A percentile compares a stretch with the other conserved stretches of the same genome.
phyloP scores from a whole-genome alignment of 225 moss, liverwort and hornwort genomes.

The Polytrichum commune region DNA sequence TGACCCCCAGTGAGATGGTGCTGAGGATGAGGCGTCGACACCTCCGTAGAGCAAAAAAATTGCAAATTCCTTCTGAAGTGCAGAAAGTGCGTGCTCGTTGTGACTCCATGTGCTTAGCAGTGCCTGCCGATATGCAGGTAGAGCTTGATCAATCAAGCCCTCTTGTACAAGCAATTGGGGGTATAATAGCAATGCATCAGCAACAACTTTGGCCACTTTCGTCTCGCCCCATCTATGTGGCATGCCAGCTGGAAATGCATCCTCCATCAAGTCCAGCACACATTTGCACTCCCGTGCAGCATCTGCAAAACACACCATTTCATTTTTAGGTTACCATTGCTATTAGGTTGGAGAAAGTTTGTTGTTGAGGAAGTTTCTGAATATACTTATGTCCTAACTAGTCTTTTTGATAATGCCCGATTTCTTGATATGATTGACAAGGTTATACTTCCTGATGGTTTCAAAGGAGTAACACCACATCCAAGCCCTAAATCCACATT shows the following conservation, averaged over 20 bases:
- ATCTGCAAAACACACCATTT: slow-evolving; percentile 39
- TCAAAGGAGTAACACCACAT: too few species aligned
- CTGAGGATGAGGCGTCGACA: slow-evolving; percentile 51
- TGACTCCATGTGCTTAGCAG: slow-evolving; percentile 60
- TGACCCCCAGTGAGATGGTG: slow-evolving; percentile 47
- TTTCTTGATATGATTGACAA: too few species aligned
- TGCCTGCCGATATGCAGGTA: slow-evolving; percentile 79
- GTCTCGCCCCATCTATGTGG: slow-evolving; percentile 60
- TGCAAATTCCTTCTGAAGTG: slow-evolving; percentile 77
- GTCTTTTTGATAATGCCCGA: too few species aligned
- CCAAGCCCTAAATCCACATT: too few species aligned
- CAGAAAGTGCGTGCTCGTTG: slow-evolving; percentile 44
- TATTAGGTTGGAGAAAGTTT: too few species aligned
- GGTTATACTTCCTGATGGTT: too few species aligned
- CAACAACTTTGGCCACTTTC: slow-evolving; percentile 53
- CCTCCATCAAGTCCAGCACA: slow-evolving; percentile 71
- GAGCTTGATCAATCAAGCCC: slow-evolving; percentile 56
- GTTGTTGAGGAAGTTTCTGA: too few species aligned
- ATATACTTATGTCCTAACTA: too few species aligned
- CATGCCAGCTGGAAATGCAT: slow-evolving; percentile 69
- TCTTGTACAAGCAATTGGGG: slow-evolving; percentile 67
- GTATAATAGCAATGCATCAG: slow-evolving; percentile 51
- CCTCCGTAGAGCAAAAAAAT: slow-evolving; percentile 84
- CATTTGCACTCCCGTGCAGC: slow-evolving; percentile 70
- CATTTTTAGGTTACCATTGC: too few species aligned